Evolutionary conservation across 1,284 basidiomycete species (phyloP).

Genomic region (Pseudozyma sp.): DNA sequence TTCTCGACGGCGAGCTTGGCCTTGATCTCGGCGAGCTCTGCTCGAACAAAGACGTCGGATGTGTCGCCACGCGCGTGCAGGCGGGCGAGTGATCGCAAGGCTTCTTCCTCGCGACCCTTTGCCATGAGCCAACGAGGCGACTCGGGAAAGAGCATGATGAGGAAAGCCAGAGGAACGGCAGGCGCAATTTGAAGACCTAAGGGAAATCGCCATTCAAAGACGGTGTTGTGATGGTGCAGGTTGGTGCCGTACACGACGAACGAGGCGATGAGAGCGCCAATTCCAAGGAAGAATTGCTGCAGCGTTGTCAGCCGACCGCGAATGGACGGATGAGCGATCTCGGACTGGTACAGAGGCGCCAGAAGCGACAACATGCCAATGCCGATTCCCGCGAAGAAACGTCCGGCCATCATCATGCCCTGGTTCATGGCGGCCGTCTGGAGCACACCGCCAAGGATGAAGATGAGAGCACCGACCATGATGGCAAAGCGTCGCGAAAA

Average conservation of each 20-base stretch:
- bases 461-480: slow-evolving; percentile 69
- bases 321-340: slow-evolving; percentile 77
- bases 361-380: slow-evolving; percentile 75
- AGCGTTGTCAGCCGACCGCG: slow-evolving; percentile 76
- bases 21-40: slow-evolving; percentile 70
- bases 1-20: slow-evolving; percentile 63
- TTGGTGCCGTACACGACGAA: slow-evolving; percentile 71
- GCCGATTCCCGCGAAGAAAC: slow-evolving; percentile 74
- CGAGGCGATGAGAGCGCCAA: slow-evolving; percentile 71
- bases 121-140: slow-evolving; percentile 75
- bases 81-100: slow-evolving; percentile 71
- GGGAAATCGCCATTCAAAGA: slow-evolving; percentile 74
- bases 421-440: slow-evolving; percentile 73
- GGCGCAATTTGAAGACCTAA: slow-evolving; percentile 71
- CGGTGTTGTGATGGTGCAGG: slow-evolving; percentile 58
- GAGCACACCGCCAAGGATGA: slow-evolving; percentile 73
- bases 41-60: slow-evolving; percentile 71
- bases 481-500: slow-evolving; percentile 69
- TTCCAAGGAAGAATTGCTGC: slow-evolving; percentile 74
- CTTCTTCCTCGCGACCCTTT: slow-evolving; percentile 73
- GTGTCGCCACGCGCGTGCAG: slow-evolving; percentile 73
- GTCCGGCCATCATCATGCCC: slow-evolving; percentile 75
- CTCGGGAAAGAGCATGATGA: slow-evolving; percentile 73
- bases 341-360: slow-evolving; percentile 74
- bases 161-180: slow-evolving; percentile 74